Evolutionary conservation across 2,329 filamentous ascomycete species (phyloP), one percentile per base, ranked within the genome.

Genomic region (Meredithiella fracta): DNA sequence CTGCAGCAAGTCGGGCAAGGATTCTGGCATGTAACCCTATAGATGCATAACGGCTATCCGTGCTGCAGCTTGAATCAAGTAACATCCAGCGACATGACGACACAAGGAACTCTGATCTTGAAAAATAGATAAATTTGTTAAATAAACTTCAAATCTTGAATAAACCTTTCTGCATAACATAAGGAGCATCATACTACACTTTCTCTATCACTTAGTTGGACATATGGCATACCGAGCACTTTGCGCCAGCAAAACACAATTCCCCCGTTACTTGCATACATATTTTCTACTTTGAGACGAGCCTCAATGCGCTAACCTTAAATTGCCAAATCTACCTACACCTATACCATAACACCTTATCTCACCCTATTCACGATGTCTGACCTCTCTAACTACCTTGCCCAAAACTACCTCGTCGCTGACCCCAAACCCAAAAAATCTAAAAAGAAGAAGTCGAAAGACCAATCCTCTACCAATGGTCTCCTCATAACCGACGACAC

Each of bases 361-460:
- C 40, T 49, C 22, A 15, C 22, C 44, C 9, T 15, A 23, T 49
- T 25, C 44, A 49, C 15, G 8, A 59, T 59, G 57, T 59, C 57
- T n/a, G 75, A 80, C 62, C 77, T 96, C 61, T 83, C 88, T 58
- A 81, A 82, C 65, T 98, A 97, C 65, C 79, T 98, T 37, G 90
- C 91, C 38, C 84, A 87, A 60, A 92, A 89, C 68, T 98, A 98
- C 67, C 82, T 98, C 52, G 72, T 76, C 56, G 72, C 76, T 42
- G 75, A 80, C 59, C 68, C 73, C 4, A 79, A 78, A 60, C 73
- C 70, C 51, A 83, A 83, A 65, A 83, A 83, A 65, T 74, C 78
- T 59, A 84, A 83, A 69, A 75, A 77, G 63, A 83, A 82, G 66
- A 68, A 74, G 57, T 64, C 67, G 53, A 60, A 67, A 53, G 66